These are phyloP conservation scores for Orbilia javanica DNA, from an alignment of 2,329 filamentous ascomycete genomes.

Conservation along the genomic window DNA sequence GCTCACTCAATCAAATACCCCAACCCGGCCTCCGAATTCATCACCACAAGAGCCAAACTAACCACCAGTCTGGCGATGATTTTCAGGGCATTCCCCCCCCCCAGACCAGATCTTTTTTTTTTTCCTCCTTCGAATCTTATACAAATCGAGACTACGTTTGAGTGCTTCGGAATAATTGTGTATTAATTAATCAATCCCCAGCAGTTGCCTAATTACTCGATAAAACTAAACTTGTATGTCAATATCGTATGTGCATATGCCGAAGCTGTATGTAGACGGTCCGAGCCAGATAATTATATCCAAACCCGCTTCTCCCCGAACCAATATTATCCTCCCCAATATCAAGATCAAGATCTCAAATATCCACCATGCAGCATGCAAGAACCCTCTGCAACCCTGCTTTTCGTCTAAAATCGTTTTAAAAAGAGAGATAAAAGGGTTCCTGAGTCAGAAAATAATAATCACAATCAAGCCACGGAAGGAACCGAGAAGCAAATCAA, in stretches of 20 bases:
- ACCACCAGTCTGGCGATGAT: conserved; percentile 22
- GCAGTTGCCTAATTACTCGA: neutral
- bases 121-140: conserved; percentile 18
- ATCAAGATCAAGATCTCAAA: conserved; percentile 3
- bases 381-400: neutral
- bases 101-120: too few species aligned
- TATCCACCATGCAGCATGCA: neutral
- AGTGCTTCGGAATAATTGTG: conserved; percentile 35
- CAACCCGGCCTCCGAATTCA: neutral
- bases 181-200: neutral
- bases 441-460: conserved; percentile 18
- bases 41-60: neutral
- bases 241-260: neutral
- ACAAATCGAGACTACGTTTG: conserved; percentile 26
- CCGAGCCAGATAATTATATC: too few species aligned
- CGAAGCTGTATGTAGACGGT: neutral
- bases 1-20: conserved; percentile 7
- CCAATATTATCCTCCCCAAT: too few species aligned
- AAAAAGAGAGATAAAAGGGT: neutral
- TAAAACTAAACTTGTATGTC: too few species aligned
- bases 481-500: conserved; percentile 27
- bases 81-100: conserved; percentile 18
- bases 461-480: conserved; percentile 34
- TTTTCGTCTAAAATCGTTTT: neutral
- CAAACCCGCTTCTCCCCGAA: too few species aligned